Base-by-base conservation (phyloP, 345 rosid genomes). In the Garcia nutans region DNA sequence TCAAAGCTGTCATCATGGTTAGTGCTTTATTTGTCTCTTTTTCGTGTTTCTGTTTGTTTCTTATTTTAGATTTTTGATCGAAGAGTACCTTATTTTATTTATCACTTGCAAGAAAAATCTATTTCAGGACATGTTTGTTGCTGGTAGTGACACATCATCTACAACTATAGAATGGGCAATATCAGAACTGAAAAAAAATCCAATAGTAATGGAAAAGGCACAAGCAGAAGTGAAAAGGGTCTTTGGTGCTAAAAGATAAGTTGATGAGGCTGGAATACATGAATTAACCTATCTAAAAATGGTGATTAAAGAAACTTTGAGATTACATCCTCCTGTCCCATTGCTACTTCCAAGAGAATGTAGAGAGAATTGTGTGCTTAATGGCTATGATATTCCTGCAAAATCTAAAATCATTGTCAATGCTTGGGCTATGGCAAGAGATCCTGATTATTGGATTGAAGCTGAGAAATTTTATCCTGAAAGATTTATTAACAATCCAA, bases 281-380 rank as follows among this genome's bases (percentile, higher is more conserved):
- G 54, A 75, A 55, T 17, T 75, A 20, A 50, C 11, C 10, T 75
- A 66, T 24, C 5, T 73, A 9, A 45, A 73, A 41, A 6, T 70
- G 26, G 10, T 70, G 10, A 31, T 70, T 8, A 70, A 45, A 73
- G 68, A 73, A 73, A 45, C 68, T 12, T 22, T 73, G 9, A 73
- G 76, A 26, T n/a, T 73, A 10, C 76, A 73, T 31, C 67, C 68
- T 56, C 71, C 78, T 2, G 24, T 24, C 17, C 56, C 78, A 2
- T 6, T 75, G 58, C 12, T 75, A 24, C 22, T 71, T 31, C 65
- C 78, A 75, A 75, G 78, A 57, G 78, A 75, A 65, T 22, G 72
- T 28, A 56, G 66, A 12, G 65, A 56, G 56, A 42, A 19, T 2
- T 66, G 72, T 33, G 65, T 37, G 78, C 67, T 66, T 44, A 3